Conservation (phyloP, 2,329 filamentous ascomycete species). For the Alternaria hordeiaustralica region DNA sequence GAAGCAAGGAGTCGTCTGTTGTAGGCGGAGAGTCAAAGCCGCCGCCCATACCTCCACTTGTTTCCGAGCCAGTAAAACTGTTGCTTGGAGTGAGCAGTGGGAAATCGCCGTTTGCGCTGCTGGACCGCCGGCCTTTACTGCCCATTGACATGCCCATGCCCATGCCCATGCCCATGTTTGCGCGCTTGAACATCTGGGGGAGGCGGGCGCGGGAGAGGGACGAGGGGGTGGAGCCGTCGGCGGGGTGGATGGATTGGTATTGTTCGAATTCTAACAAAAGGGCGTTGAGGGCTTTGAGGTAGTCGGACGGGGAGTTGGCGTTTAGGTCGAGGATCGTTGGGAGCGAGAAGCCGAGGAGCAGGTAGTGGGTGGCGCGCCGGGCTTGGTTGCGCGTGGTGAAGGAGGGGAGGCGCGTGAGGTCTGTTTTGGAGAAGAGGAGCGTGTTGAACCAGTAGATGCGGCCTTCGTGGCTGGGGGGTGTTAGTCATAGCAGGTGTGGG, state of each 20-base stretch:
- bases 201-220: conserved; percentile 79
- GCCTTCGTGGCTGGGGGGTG: conserved; percentile 77
- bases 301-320: conserved; percentile 79
- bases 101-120: conserved; percentile 62
- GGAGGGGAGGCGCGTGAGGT: conserved; percentile 82
- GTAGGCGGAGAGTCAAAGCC: conserved; percentile 41
- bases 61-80: conserved; percentile 34
- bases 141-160: conserved; percentile 44
- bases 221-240: conserved; percentile 72
- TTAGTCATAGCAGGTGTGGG: too few species aligned
- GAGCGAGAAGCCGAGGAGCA: conserved; percentile 89
- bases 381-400: conserved; percentile 84
- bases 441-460: conserved; percentile 99
- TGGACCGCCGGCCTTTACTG: conserved; percentile 58
- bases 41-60: conserved; percentile 1
- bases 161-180: conserved; percentile 46
- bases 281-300: conserved; percentile 83
- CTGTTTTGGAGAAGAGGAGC: conserved; percentile 83
- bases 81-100: conserved; percentile 26
- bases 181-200: conserved; percentile 59
- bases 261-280: conserved; percentile 91
- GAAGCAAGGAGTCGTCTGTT: conserved; percentile 35
- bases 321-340: conserved; percentile 89
- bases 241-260: conserved; percentile 85
- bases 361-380: conserved; percentile 89